Conservation (phyloP, 140 eudicot species). For the Stevia rebaudiana region DNA sequence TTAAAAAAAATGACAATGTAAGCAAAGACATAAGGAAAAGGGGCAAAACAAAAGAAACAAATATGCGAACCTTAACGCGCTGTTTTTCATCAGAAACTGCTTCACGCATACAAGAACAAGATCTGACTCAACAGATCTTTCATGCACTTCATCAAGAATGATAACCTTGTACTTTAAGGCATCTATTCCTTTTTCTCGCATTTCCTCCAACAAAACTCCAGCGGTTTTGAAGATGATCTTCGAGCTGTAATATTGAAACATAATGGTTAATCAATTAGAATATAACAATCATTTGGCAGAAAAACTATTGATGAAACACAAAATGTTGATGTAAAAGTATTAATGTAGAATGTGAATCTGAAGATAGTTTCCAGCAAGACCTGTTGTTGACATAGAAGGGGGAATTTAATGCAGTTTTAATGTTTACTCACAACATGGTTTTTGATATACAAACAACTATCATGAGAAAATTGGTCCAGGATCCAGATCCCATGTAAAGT, state of each 20-base stretch:
- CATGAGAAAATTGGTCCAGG: neutral
- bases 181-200: conserved; percentile 81
- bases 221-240: conserved; percentile 95
- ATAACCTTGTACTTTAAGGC: conserved; percentile 88
- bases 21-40: neutral
- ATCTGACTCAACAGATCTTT: conserved; percentile 97
- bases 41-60: conserved; percentile 9
- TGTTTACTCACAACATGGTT: conserved; percentile 3
- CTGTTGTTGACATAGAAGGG: neutral
- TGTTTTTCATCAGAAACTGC: conserved; percentile 66
- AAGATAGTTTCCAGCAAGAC: neutral
- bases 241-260: conserved; percentile 45
- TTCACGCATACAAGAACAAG: conserved; percentile 94
- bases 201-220: conserved; percentile 95
- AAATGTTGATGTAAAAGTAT: neutral
- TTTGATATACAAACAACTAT: conserved; percentile 1
- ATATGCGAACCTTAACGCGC: conserved; percentile 55
- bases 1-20: too few relatives aligned
- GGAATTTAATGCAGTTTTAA: neutral
- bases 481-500: neutral
- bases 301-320: neutral
- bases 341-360: neutral
- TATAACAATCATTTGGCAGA: neutral
- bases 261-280: neutral
- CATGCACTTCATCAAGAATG: conserved; percentile 96